A percentile compares a stretch with the other conserved stretches of the same genome.
Evolutionary conservation across 495 filamentous ascomycete species (phyloP).

Genomic region (Aspergillus haitiensis): DNA sequence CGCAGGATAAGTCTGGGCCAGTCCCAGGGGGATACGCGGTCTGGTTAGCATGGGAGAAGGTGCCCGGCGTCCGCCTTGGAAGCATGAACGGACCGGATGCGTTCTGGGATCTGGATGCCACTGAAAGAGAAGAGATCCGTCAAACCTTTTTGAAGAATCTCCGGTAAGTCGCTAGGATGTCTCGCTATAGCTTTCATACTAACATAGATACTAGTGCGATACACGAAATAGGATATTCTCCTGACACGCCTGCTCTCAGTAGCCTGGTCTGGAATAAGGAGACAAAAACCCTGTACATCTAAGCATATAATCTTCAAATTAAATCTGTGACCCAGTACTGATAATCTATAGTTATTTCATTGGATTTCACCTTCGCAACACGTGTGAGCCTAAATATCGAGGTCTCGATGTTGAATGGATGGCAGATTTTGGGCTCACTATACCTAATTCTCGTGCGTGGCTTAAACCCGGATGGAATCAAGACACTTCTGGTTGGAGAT

Average conservation of each 20-base stretch:
- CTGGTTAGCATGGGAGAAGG: constrained; percentile 20
- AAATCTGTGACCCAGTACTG: constrained; percentile 7
- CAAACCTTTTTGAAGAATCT: constrained; percentile 19
- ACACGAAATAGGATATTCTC: constrained; percentile 16
- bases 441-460: constrained; percentile 15
- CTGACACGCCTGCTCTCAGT: constrained; percentile 5
- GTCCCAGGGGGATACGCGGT: constrained; percentile 21
- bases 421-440: constrained; percentile 17
- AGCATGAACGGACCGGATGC: constrained; percentile 10
- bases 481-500: constrained; percentile 17
- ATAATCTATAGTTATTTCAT: constrained; percentile 21
- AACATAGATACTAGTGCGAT: constrained; percentile 15
- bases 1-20: constrained; percentile 17
- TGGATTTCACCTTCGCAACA: constrained; percentile 10
- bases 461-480: constrained; percentile 13
- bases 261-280: constrained; percentile 19
- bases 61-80: constrained; percentile 22
- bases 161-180: constrained; percentile 14
- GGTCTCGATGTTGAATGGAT: constrained; percentile 3
- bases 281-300: constrained; percentile 18
- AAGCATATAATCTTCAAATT: not conserved
- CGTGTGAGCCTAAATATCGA: constrained; percentile 1
- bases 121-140: constrained; percentile 19
- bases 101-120: constrained; percentile 10
- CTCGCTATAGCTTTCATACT: constrained; percentile 16